Base-by-base conservation (phyloP, 1,139 yeast genomes). In the Eremothecium sinecaudum region DNA sequence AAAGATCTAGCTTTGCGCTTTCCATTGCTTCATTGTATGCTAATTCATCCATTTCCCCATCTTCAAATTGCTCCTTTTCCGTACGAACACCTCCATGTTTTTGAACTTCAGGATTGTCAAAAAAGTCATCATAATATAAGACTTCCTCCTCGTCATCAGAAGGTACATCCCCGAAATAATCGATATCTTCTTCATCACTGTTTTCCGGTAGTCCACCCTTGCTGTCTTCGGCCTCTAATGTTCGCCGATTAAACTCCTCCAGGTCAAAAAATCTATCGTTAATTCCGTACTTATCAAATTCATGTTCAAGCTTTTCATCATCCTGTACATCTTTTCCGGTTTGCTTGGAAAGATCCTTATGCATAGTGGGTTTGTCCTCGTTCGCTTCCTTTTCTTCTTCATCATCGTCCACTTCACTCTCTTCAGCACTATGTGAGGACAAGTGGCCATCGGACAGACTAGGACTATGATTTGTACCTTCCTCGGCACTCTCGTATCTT, bases 231-330 rank as follows among this genome's bases (percentile, higher is more conserved):
- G 79, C 69, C 2, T 75, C 83, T 31, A 82, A 57, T 5, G 84
- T 75, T 55, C 86, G 94, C 51, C 73, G 76, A 57, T 86, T 82
- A 62, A 82, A 87, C 31, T 79, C 81, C 44, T 84, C 94, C 25
- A 90, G 73, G 41, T 84, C 77, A 55, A 90, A 90, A 46, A 87
- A 79, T 7, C 75, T 83, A 51, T 84, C 94, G 51, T 87, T 82
- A 29, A 86, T 66, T 2, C 87, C 94, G 48, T 69, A 72, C 11
- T 51, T 54, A 18, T 55, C 62, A n/a, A n/a, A n/a, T n/a, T n/a
- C n/a, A 8, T 40, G 43, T n/a, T 41, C 48, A 22, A 42, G 47
- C 12, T 43, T 46, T 10, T 18, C 22, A 33, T 47, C 15, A 31
- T 34, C 42, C 3, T 37, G 42, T 22, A 40, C 44, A 8, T 37